Base-by-base conservation (phyloP, 2,329 filamentous ascomycete species). In the Madurella fahalii region DNA sequence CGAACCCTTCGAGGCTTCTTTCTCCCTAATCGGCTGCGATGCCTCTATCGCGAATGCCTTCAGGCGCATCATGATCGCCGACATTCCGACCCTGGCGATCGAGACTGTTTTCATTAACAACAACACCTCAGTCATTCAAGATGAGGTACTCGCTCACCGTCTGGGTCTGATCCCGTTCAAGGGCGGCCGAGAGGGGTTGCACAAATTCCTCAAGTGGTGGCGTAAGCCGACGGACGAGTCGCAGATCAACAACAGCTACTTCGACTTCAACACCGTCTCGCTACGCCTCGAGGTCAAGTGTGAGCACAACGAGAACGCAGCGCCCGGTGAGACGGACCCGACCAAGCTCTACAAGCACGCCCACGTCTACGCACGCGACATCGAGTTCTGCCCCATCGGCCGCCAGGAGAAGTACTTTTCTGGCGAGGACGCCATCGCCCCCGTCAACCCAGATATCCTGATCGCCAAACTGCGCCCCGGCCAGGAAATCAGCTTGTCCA, bases 41-140 rank as follows among this genome's bases (percentile, higher is more conserved):
- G 91, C 94, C 66, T 86, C 90, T 52, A 85, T 99, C 69, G 90
- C 94, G 67, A 99, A 99, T 71, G 94, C 95, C 67, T 96, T 97
- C 78, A 91, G 94, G 58, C 90, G 94, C 65, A 97, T 97, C 65
- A 81, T 97, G 66, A 87, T 99, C 71, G 83, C 93, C 63, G 95
- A 99, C 76, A 89, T 99, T 50, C 91, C 93, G 16, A 94, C 91
- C 2, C 81, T 99, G 44, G 94, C 95, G 63, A 92, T 99, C 66
- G 94, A 99, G 77, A 86, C 85, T 59, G 90, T 95, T 69, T 99
- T 88, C 74, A 85, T 97, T 61, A 83, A 90, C 69, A 95, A 96
- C 78, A 99, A 99, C 78, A 97, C 93, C 48, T 96, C 90, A 5
- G 91, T 99, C 37, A 94, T 99, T 66, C 93, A 97, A 71, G 94